These are phyloP conservation scores for Phytophthora fragariaefolia DNA, from an alignment of 352 stramenopile species.

Conservation along the genomic window DNA sequence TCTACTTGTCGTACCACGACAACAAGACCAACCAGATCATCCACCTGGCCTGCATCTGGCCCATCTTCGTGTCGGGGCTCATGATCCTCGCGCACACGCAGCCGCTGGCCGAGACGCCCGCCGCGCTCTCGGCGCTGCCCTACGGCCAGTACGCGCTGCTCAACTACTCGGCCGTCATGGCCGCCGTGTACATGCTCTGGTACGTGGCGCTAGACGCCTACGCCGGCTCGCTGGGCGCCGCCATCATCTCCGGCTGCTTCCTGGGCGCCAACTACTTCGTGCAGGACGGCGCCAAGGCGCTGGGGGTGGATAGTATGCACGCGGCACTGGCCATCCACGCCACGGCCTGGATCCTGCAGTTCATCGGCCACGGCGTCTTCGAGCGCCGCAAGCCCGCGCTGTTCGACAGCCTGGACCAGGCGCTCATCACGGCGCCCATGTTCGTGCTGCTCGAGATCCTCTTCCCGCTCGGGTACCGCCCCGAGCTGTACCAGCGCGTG, in stretches of 20 bases:
- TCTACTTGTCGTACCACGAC: constrained; percentile 90
- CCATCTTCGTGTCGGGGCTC: constrained; percentile 83
- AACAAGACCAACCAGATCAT: constrained; percentile 87
- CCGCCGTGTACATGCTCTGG: constrained; percentile 80
- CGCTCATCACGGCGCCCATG: constrained; percentile 83
- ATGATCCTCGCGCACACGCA: constrained; percentile 67
- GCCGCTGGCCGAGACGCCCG: constrained; percentile 42
- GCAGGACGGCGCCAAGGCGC: constrained; percentile 35
- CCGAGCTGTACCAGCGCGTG: constrained; percentile 68
- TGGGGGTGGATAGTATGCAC: constrained; percentile 62
- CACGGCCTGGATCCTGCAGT: constrained; percentile 72
- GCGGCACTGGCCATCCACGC: constrained; percentile 67
- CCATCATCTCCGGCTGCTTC: constrained; percentile 58
- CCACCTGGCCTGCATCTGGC: constrained; percentile 89
- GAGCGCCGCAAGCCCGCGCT: constrained; percentile 88
- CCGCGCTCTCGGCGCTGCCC: constrained; percentile 38
- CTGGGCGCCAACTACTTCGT: constrained; percentile 72
- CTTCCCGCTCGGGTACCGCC: constrained; percentile 82
- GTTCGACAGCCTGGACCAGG: constrained; percentile 88
- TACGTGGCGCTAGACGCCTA: constrained; percentile 78
- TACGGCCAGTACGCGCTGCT: constrained; percentile 63
- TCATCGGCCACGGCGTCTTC: constrained; percentile 88
- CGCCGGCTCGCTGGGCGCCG: constrained; percentile 64
- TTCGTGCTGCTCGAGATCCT: constrained; percentile 90
- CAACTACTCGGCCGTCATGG: constrained; percentile 69